A percentile compares a stretch with the other conserved stretches of the same genome.
Evolutionary conservation across 2,329 filamentous ascomycete genomes (phyloP).

Genomic region (Xylariaceae sp.): DNA sequence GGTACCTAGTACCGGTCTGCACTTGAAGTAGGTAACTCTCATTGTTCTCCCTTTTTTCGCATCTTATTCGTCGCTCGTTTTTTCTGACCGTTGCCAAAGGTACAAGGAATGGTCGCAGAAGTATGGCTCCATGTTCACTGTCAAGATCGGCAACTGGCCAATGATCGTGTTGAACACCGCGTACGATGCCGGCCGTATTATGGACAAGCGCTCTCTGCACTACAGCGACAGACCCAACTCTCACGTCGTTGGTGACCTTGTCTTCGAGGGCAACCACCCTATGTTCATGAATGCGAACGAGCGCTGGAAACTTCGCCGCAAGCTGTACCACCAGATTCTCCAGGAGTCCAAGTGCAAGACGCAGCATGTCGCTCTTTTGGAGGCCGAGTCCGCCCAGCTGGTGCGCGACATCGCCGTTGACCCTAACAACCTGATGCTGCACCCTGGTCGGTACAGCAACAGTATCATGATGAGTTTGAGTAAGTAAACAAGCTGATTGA

Average conservation of each 20-base stretch:
- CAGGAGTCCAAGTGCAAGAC: slow-evolving; percentile 7
- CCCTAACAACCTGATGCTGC: slow-evolving; percentile 4
- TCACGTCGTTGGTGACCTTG: background rate
- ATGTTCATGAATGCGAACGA: slow-evolving; percentile 8
- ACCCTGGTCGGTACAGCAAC: slow-evolving; percentile 7
- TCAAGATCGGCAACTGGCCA: background rate
- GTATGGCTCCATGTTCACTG: slow-evolving; percentile 2
- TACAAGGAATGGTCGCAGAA: slow-evolving; percentile 1
- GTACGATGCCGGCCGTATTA: background rate
- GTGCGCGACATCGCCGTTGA: background rate
- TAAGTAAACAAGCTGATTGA: background rate
- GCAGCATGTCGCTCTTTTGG: slow-evolving; percentile 3
- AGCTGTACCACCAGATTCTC: slow-evolving; percentile 1
- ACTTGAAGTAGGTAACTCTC: background rate
- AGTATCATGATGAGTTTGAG: slow-evolving; percentile 9
- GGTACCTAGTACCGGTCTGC: background rate
- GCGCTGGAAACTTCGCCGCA: background rate
- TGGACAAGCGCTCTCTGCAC: slow-evolving; percentile 1
- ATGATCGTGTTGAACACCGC: background rate
- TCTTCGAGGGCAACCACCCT: slow-evolving; percentile 5
- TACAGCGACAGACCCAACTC: slow-evolving; percentile 7
- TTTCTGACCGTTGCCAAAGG: background rate
- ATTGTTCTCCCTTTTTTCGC: background rate
- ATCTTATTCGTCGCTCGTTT: background rate
- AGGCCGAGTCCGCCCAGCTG: slow-evolving; percentile 9